Evolutionary conservation across 148 eudicot genomes (phyloP), one percentile per base, ranked within the genome.

Genomic region (Rhododendron molle): DNA sequence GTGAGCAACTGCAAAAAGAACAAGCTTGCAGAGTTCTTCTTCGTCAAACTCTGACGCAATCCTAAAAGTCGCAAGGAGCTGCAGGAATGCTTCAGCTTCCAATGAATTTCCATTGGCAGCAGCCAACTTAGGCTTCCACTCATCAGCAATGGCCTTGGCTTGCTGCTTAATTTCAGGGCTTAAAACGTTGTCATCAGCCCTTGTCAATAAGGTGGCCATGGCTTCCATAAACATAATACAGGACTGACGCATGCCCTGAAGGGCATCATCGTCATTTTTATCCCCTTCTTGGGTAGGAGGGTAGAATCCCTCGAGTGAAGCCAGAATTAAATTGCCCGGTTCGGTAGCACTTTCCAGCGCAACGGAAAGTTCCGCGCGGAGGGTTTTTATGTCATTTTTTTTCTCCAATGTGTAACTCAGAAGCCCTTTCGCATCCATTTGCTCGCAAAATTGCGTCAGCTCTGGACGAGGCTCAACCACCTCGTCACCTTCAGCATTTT

Each of bases 381-480:
- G 74, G 50, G 78, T 43, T 78, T 89, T 71, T 81, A 83, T 80
- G 80, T 85, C 83, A 86, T 91, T 90, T 83, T 88, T 84, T 85
- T 92, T 91, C 89, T 89, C 94, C 83, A 69, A 76, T 78, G 87
- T 71, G 87, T 90, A 90, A 43, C 88, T 87, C 85, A 91, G 86
- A 88, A 93, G 92, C 84, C 93, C 93, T 88, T 89, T 87, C 74
- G 92, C 91, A 87, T 93, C 93, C 94, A 93, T 92, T 83, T 88
- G 91, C 93, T 91, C 89, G 83, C 96, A 93, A 85, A 90, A 92
- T 72, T 88, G 90, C 32, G 83, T 87, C 89, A 93, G 84, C 88
- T 90, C 92, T 73, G 89, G 91, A 86, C 87, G 90, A 90, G 90
- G 91, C 78, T 89, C 86, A 86, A 91, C 91, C 89, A 91, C 89